A percentile compares a stretch with the other conserved stretches of the same genome.
Conservation (phyloP, 106 monocot genomes). For the Hemerocallis citrina region DNA sequence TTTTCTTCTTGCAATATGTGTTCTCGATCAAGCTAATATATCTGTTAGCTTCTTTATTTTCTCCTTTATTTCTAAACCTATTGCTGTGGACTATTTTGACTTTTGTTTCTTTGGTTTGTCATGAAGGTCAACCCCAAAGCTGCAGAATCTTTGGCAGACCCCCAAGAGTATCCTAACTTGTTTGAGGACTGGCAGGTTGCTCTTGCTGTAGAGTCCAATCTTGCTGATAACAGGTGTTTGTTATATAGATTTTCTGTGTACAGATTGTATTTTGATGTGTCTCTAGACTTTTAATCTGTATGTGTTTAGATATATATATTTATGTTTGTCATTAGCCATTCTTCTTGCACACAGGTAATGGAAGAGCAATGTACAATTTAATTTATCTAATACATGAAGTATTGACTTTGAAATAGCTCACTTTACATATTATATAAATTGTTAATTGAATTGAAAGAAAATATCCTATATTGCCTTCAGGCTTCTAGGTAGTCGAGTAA, state of each 20-base stretch:
- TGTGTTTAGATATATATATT: no score
- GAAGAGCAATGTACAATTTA: no score
- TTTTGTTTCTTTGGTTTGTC: neutral
- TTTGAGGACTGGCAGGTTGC: conserved; percentile 94
- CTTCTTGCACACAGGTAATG: no score
- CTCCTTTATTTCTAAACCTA: neutral
- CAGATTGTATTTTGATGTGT: neutral
- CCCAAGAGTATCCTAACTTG: conserved; percentile 81
- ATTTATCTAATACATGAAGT: no score
- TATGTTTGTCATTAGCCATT: no score
- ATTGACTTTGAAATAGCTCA: no score
- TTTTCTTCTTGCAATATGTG: neutral
- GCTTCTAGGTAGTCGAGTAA: no score
- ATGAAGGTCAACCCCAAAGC: conserved; percentile 83
- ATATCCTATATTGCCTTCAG: no score
- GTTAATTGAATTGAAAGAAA: no score
- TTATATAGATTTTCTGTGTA: neutral
- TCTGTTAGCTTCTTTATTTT: neutral
- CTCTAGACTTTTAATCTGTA: no score
- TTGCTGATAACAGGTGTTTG: conserved; percentile 46
- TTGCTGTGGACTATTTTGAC: neutral
- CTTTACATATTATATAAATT: no score
- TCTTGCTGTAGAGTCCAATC: conserved; percentile 65
- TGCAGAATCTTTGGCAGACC: conserved; percentile 94
- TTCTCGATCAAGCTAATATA: no score